A percentile compares a stretch with the other conserved stretches of the same genome.
Conservation (phyloP, 2,329 filamentous ascomycete genomes). For the Alternaria incomplexa region DNA sequence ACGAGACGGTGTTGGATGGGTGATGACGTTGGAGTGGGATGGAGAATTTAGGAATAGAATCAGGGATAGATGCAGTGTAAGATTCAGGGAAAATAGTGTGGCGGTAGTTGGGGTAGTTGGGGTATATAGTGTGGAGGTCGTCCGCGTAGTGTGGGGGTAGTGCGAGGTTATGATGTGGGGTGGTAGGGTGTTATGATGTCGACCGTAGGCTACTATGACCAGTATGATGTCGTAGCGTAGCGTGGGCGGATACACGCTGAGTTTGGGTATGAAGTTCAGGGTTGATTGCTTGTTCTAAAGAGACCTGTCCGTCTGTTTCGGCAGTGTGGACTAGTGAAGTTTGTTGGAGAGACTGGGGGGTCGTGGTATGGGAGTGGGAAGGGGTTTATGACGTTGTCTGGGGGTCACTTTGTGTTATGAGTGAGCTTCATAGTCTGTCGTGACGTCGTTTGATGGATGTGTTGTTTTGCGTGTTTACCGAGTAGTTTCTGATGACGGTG, state of each 20-base stretch:
- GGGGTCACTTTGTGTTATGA: background rate
- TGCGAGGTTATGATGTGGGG: background rate
- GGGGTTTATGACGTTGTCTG: background rate
- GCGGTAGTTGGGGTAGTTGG: background rate
- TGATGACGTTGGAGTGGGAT: conserved; percentile 9
- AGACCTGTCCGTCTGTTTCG: background rate
- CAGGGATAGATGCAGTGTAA: background rate
- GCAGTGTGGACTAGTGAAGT: background rate
- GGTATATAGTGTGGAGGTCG: background rate
- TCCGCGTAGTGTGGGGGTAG: background rate
- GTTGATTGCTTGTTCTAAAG: background rate
- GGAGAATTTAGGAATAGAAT: background rate
- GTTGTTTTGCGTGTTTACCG: background rate
- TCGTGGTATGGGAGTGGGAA: background rate
- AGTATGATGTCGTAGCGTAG: background rate
- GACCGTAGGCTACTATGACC: background rate
- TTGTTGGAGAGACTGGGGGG: background rate
- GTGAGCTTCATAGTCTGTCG: background rate
- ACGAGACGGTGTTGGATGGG: conserved; percentile 18
- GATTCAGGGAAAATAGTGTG: background rate
- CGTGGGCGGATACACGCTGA: background rate
- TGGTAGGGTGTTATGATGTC: background rate
- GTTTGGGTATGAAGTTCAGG: background rate
- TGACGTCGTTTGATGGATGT: background rate
- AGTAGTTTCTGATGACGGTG: too few species aligned